Evolutionary conservation across 768 basidiomycete species (phyloP), one percentile per base, ranked within the genome.

Genomic region (Leccinum fibrillosum): DNA sequence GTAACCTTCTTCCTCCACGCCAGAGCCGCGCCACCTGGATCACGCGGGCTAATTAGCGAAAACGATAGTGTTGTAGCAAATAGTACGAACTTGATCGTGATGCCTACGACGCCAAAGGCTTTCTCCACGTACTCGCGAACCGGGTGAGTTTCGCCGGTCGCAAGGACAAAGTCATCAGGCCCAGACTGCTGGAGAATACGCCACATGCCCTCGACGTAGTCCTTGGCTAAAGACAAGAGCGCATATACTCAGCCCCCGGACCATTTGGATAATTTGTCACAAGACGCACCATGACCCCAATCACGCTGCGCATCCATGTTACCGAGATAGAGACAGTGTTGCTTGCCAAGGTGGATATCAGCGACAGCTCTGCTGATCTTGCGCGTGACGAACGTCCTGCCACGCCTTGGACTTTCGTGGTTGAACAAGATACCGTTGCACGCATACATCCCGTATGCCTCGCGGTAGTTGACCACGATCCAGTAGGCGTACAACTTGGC

Each of bases 121-220:
- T 91, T 93, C 70, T 94, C 86, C 65, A 98, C 92, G 64, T 86
- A 97, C 75, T 98, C 94, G 56, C 92, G 86, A 26, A 98, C 95
- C 42, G 86, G 86, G 73, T 98, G 95, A 30, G 93, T 98, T 79
- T 98, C 96, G 28, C 94, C 94, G 1, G 94, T 97, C 0, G 94
- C 94, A 49, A 97, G 90, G 54, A 97, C 94, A 67, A 91, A 98
- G 75, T 98, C 95, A 10, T 94, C 85, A 1, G 95, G 77, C 21
- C 66, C 59, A 7, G 86, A 78, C 73, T 96, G 93, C 73, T 98
- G 95, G 48, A 98, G 85, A 85, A 98, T 94, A 68, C 82, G 81
- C 94, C 94, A 97, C 95, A 97, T 97, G 42, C 95, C 95, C 75
- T 98, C 95, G 10, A 97, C 89, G 71, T 96, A 97, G 72, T 93